Evolutionary conservation across 1,284 basidiomycete genomes (phyloP).

Genomic region (Ceratobasidium sp.): DNA sequence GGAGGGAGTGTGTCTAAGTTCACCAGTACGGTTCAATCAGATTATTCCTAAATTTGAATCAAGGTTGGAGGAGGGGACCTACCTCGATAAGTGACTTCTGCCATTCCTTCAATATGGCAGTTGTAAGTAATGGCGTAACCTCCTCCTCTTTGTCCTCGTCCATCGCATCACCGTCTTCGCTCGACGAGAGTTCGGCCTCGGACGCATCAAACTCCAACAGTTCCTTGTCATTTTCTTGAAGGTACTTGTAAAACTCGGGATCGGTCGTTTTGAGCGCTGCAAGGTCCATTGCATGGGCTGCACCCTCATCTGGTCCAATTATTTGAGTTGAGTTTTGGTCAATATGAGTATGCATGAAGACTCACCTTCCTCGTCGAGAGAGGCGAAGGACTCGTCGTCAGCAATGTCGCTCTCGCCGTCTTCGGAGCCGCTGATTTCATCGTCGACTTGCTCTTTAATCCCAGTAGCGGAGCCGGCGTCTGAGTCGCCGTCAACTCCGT

Average conservation of each 20-base stretch:
- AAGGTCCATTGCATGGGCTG: constrained; percentile 83
- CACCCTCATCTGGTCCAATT: constrained; percentile 70
- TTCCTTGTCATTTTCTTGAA: constrained; percentile 95
- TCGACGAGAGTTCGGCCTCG: constrained; percentile 51
- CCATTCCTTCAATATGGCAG: constrained; percentile 84
- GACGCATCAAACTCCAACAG: constrained; percentile 82
- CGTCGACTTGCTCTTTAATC: constrained; percentile 54
- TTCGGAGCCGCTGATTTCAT: constrained; percentile 63
- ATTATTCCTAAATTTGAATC: neutral
- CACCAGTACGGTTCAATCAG: neutral
- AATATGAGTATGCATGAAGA: constrained; percentile 20
- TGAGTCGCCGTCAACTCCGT: constrained; percentile 67
- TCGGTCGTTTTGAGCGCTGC: constrained; percentile 94
- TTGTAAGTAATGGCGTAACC: constrained; percentile 77
- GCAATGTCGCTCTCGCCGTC: constrained; percentile 68
- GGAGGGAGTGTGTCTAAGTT: constrained; percentile 86
- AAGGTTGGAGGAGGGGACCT: constrained; percentile 50
- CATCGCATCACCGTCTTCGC: constrained; percentile 60
- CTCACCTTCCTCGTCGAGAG: constrained; percentile 79
- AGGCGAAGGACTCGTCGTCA: constrained; percentile 80
- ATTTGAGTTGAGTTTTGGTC: constrained; percentile 38
- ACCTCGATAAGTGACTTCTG: constrained; percentile 93
- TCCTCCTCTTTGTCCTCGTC: constrained; percentile 61
- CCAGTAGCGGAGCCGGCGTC: constrained; percentile 51
- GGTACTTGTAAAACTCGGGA: constrained; percentile 98